Evolutionary conservation across 2,329 filamentous ascomycete genomes (phyloP).

Genomic region (Ambrosiella beaveri): DNA sequence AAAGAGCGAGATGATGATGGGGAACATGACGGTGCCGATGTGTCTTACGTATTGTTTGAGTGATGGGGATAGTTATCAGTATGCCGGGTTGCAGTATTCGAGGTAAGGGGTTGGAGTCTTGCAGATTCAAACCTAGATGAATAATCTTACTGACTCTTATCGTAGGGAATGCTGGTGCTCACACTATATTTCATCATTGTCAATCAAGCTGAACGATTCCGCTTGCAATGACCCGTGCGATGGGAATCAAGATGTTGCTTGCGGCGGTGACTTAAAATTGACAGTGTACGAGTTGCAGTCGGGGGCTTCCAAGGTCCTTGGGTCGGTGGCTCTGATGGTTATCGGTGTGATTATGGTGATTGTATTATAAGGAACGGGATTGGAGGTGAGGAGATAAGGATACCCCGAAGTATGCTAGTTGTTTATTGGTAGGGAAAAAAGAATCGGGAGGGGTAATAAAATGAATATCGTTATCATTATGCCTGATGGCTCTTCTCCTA

Average conservation of each 20-base stretch:
- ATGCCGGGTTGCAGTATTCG: slow-evolving; percentile 38
- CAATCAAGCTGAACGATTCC: slow-evolving; percentile 27
- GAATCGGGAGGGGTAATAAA: too few species aligned
- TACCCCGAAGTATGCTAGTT: too few species aligned
- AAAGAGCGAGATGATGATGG: slow-evolving; percentile 23
- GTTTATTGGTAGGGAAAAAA: too few species aligned
- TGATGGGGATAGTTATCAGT: slow-evolving; percentile 25
- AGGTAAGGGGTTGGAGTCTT: slow-evolving; percentile 19
- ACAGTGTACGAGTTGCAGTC: slow-evolving; percentile 24
- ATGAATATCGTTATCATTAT: too few species aligned
- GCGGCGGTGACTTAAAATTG: slow-evolving; percentile 35
- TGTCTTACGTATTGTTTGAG: slow-evolving; percentile 35
- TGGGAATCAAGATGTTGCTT: slow-evolving; percentile 33
- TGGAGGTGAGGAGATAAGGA: too few species aligned
- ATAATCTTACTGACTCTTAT: neutral
- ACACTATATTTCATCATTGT: slow-evolving; percentile 29
- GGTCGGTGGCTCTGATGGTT: neutral
- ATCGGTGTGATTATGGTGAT: neutral
- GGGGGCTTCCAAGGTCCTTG: neutral
- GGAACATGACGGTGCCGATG: slow-evolving; percentile 32
- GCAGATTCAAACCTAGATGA: neutral
- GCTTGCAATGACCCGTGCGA: slow-evolving; percentile 36
- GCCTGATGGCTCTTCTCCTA: too few species aligned
- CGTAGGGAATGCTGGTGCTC: slow-evolving; percentile 44
- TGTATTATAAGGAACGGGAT: neutral